phyloP scores from a whole-genome alignment of 495 filamentous ascomycete genomes.

The Penicillium ochrochloron region DNA sequence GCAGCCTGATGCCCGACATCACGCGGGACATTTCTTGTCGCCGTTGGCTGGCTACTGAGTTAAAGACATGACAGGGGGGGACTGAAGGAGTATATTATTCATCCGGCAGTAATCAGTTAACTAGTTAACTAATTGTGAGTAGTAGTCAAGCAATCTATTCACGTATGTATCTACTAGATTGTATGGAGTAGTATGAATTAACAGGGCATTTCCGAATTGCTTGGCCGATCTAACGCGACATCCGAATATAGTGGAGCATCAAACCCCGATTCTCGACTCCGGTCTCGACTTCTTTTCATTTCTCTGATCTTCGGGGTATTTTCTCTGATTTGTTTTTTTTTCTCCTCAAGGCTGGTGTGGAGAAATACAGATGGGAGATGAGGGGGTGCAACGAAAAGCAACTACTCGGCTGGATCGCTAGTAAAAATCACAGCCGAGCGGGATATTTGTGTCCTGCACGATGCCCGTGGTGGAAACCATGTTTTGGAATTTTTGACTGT shows the following conservation, averaged over 20 bases:
- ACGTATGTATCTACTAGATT: background rate
- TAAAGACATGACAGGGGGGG: background rate
- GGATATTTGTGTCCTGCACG: slow-evolving; percentile 5
- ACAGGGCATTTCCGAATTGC: background rate
- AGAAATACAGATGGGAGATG: background rate
- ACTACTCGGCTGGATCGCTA: slow-evolving; percentile 1
- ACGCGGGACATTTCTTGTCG: slow-evolving; percentile 12
- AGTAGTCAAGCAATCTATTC: slow-evolving; percentile 1
- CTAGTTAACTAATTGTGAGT: too few species aligned
- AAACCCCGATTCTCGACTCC: slow-evolving; percentile 6
- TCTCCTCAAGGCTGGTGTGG: slow-evolving; percentile 13
- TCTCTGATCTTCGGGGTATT: slow-evolving; percentile 4
- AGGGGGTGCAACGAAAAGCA: background rate
- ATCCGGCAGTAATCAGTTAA: too few species aligned
- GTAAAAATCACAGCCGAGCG: background rate
- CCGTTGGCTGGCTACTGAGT: background rate
- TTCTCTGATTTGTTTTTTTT: background rate
- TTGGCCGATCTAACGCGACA: background rate
- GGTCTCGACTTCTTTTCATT: background rate
- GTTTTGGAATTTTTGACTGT: slow-evolving; percentile 16
- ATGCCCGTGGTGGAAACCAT: slow-evolving; percentile 20
- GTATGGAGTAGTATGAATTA: background rate
- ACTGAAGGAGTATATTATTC: too few species aligned
- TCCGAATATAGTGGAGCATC: slow-evolving; percentile 4
- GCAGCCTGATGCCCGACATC: slow-evolving; percentile 18